Base-by-base conservation (phyloP, 2,329 filamentous ascomycete genomes). In the Aspergillus sp. region DNA sequence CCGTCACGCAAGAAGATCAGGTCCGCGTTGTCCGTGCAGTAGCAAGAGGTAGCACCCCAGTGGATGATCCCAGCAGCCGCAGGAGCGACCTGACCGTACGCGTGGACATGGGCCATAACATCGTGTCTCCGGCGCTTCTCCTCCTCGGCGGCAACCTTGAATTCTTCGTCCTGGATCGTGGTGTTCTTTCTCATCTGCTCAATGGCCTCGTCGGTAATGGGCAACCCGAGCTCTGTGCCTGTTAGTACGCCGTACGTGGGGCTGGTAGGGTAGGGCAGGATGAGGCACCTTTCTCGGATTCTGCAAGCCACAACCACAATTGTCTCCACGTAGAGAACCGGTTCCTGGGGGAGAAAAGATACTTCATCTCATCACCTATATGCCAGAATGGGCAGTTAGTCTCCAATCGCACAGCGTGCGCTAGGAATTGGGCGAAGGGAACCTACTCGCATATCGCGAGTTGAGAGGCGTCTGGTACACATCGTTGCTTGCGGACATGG, bases 21-120 rank as follows among this genome's bases (percentile, higher is more conserved):
- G 66, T 93, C 90, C 2, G 87, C 82, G 63, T 92, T 91, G 69
- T 92, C 90, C 56, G 89, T 93, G 56, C 68, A 73, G 68, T 77
- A 78, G 71, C 76, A 77, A 6, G 77, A 82, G 25, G 83, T 89
- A 55, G 86, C 86, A 64, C 88, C 89, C 73, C 83, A 86, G 73
- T 96, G 92, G 59, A 96, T 93, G 66, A 95, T 90, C 35, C 90
- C 90, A 14, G 89, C 90, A 9, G 91, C 91, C 35, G 85, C 88
- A 1, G 90, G 90, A 3, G 90, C 90, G 59, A 83, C 86, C 64
- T 83, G 76, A 3, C 90, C 91, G 73, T 88, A 93, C 14, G 89
- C 87, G 58, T 91, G 86, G 48, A 93, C 88, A 68, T 90, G 87
- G 58, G 82, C 79, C 80, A 83, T 82, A 51, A 84, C 81, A 79